These are phyloP conservation scores for Madurella mycetomatis DNA, from an alignment of 2,329 filamentous ascomycete genomes.

Conservation along the genomic window DNA sequence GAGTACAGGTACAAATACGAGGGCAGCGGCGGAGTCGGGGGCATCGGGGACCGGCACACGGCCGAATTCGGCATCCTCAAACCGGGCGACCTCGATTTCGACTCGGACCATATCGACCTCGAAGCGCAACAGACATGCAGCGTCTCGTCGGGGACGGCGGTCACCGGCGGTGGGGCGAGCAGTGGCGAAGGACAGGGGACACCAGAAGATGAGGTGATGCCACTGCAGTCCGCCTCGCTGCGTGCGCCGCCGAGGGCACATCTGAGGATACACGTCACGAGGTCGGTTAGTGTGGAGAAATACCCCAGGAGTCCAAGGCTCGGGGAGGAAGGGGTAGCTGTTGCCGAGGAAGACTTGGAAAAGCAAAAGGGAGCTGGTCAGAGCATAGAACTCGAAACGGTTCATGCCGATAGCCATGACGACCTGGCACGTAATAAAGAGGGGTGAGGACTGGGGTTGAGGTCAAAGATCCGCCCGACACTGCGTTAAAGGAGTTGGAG, in stretches of 20 bases:
- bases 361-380: no score
- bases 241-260: slow-evolving; percentile 20
- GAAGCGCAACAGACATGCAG: slow-evolving; percentile 17
- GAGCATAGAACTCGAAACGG: no score
- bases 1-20: background rate
- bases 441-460: no score
- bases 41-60: background rate
- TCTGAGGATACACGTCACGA: slow-evolving; percentile 16
- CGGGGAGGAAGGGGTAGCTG: background rate
- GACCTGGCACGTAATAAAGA: no score
- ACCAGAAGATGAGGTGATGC: background rate
- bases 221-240: background rate
- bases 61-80: slow-evolving; percentile 3
- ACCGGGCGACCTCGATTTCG: slow-evolving; percentile 3
- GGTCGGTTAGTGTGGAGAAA: slow-evolving; percentile 14
- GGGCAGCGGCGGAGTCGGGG: no score
- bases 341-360: background rate
- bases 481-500: background rate
- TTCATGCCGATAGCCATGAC: no score
- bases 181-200: background rate
- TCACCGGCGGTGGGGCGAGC: background rate
- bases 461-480: no score
- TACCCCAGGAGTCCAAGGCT: background rate
- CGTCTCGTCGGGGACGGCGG: slow-evolving; percentile 2
- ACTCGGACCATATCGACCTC: slow-evolving; percentile 12